phyloP scores from a whole-genome alignment of 495 filamentous ascomycete genomes.

The Talaromyces stipitatus region DNA sequence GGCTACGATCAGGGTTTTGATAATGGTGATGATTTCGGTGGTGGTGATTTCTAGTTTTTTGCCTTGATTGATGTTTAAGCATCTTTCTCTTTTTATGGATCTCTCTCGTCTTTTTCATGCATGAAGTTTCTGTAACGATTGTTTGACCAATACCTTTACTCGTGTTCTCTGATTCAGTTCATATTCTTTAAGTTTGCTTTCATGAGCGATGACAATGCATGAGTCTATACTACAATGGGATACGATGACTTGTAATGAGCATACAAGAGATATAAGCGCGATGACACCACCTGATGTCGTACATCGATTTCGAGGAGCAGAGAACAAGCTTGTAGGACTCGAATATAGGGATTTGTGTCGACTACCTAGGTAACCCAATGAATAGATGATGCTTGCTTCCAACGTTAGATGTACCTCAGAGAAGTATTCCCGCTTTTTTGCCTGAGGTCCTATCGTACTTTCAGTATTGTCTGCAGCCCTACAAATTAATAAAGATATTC shows the following conservation, averaged over 20 bases:
- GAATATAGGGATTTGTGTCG: no score
- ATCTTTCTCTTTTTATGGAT: constrained; percentile 6
- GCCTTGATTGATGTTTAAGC: not conserved
- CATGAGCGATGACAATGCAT: not conserved
- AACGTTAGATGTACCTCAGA: no score
- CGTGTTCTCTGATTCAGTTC: constrained; percentile 1
- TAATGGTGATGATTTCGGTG: constrained; percentile 38
- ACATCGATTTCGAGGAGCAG: no score
- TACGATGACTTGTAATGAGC: not conserved
- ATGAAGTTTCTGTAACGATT: not conserved
- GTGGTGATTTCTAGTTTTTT: constrained; percentile 46
- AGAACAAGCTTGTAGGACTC: no score
- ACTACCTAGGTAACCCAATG: no score
- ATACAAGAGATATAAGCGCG: not conserved
- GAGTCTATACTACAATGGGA: no score
- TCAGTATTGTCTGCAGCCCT: no score
- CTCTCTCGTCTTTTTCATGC: constrained; percentile 1
- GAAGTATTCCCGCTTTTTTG: no score
- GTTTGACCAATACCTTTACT: constrained; percentile 5
- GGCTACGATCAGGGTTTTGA: constrained; percentile 41
- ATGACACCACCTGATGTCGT: no score
- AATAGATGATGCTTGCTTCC: no score
- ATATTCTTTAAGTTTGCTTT: not conserved
- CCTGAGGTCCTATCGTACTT: no score
- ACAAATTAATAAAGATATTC: no score